phyloP scores from a whole-genome alignment of 1,284 basidiomycete species.

The Cryptococcus sp. region DNA sequence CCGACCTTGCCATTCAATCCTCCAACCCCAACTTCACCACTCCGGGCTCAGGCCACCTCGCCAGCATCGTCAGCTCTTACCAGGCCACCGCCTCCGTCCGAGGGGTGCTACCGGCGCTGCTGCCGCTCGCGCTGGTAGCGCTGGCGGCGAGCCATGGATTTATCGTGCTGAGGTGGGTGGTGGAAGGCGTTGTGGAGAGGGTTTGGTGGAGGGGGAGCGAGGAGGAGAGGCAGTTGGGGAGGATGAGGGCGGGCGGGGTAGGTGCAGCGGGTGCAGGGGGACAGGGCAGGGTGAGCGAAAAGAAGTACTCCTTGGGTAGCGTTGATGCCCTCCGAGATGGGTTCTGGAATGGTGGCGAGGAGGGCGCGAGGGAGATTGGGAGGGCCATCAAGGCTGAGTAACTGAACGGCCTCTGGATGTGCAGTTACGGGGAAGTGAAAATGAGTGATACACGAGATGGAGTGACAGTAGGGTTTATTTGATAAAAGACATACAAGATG shows the following conservation, averaged over 20 bases:
- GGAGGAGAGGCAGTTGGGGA: conserved; percentile 53
- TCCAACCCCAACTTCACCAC: conserved; percentile 37
- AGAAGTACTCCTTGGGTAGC: conserved; percentile 13
- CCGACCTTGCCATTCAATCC: conserved; percentile 23
- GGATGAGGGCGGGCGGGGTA: conserved; percentile 13
- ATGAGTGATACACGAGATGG: background rate
- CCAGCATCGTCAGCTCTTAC: conserved; percentile 35
- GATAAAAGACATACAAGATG: background rate
- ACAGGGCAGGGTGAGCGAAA: conserved; percentile 9
- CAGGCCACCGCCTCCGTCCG: conserved; percentile 27
- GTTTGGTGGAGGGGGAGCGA: conserved; percentile 68
- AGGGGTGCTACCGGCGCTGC: conserved; percentile 49
- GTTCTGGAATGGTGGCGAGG: conserved; percentile 45
- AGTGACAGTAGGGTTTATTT: background rate
- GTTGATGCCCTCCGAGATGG: conserved; percentile 12
- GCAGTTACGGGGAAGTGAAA: background rate
- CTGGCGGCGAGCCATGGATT: conserved; percentile 77
- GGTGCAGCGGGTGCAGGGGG: background rate
- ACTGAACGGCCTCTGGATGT: background rate
- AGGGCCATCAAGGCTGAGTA: conserved; percentile 36
- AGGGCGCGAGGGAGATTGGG: conserved; percentile 39
- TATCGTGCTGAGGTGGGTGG: conserved; percentile 61
- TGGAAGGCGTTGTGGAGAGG: conserved; percentile 68
- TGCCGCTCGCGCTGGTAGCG: conserved; percentile 68
- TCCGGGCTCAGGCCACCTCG: conserved; percentile 30